phyloP scores from a whole-genome alignment of 441 rosid genomes.

The Euphorbia schlechtendalii region DNA sequence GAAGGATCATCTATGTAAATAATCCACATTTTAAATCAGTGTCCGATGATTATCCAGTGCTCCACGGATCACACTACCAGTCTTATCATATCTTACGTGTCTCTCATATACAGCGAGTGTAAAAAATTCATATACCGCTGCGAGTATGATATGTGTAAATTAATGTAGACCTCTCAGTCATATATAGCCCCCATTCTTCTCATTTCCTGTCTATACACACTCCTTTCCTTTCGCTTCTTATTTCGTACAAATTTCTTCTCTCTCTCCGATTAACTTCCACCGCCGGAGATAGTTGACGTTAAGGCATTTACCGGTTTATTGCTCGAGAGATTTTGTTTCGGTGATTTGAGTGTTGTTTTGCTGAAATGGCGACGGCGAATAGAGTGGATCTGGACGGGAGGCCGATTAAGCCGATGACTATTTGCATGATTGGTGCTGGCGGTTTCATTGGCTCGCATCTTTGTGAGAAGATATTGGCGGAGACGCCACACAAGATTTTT shows the following conservation, averaged over 20 bases:
- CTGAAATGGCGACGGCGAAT: conserved; percentile 43
- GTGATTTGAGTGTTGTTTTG: not conserved
- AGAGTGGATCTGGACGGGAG: conserved; percentile 85
- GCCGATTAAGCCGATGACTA: conserved; percentile 72
- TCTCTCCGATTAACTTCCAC: not conserved
- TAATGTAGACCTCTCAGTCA: not conserved
- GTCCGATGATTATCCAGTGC: not conserved
- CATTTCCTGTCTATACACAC: conserved; percentile 4
- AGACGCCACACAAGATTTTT: conserved; percentile 82
- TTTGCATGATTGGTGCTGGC: conserved; percentile 98
- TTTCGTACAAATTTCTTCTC: not conserved
- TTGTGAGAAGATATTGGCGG: conserved; percentile 83
- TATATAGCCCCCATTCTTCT: too few relatives aligned
- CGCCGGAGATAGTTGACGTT: not conserved
- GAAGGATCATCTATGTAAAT: too few relatives aligned
- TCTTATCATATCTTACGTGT: not conserved
- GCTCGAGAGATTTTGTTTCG: not conserved
- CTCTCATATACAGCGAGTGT: not conserved
- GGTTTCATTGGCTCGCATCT: conserved; percentile 98
- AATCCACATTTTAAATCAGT: too few relatives aligned
- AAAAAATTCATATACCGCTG: not conserved
- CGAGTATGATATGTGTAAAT: not conserved
- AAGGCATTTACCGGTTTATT: not conserved
- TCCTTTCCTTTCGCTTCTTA: not conserved
- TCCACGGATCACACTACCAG: not conserved